A percentile compares a stretch with the other conserved stretches of the same genome.
phyloP scores from a whole-genome alignment of 2,329 filamentous ascomycete species.

The Calycina marina region DNA sequence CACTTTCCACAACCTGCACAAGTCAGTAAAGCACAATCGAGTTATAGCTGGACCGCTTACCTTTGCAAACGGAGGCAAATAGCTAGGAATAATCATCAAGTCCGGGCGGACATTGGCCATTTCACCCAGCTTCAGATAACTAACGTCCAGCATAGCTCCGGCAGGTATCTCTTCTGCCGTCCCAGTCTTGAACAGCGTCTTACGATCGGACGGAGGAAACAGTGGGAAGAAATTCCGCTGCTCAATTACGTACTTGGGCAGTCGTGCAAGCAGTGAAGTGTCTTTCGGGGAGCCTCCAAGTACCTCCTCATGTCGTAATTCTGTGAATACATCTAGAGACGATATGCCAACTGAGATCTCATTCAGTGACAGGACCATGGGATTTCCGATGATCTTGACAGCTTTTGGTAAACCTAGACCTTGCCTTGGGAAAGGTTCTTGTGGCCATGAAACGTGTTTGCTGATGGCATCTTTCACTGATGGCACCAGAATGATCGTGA shows the following conservation, averaged over 20 bases:
- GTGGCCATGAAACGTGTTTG: constrained; percentile 79
- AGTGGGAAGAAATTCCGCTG: constrained; percentile 85
- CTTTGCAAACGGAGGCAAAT: constrained; percentile 76
- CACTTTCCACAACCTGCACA: constrained; percentile 70
- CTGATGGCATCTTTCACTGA: constrained; percentile 70
- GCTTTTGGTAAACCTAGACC: constrained; percentile 68
- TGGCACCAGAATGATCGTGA: constrained; percentile 71
- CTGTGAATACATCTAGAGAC: constrained; percentile 70
- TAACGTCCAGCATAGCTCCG: constrained; percentile 68
- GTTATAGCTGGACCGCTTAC: constrained; percentile 32
- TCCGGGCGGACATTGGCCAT: constrained; percentile 80
- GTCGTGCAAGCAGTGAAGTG: constrained; percentile 33
- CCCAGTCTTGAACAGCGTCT: constrained; percentile 49
- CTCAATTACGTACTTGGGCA: constrained; percentile 67
- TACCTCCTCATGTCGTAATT: constrained; percentile 64
- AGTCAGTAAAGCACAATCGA: constrained; percentile 1
- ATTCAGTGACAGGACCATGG: constrained; percentile 79
- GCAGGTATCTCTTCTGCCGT: constrained; percentile 44
- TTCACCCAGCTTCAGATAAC: constrained; percentile 78
- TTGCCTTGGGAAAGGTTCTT: constrained; percentile 53
- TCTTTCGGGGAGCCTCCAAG: constrained; percentile 38
- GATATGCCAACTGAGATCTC: constrained; percentile 72
- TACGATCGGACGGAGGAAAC: constrained; percentile 64
- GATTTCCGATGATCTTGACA: constrained; percentile 70
- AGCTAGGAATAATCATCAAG: constrained; percentile 68